Conservation (phyloP, 2,329 filamentous ascomycete genomes). For the Pyricularia sp. region DNA sequence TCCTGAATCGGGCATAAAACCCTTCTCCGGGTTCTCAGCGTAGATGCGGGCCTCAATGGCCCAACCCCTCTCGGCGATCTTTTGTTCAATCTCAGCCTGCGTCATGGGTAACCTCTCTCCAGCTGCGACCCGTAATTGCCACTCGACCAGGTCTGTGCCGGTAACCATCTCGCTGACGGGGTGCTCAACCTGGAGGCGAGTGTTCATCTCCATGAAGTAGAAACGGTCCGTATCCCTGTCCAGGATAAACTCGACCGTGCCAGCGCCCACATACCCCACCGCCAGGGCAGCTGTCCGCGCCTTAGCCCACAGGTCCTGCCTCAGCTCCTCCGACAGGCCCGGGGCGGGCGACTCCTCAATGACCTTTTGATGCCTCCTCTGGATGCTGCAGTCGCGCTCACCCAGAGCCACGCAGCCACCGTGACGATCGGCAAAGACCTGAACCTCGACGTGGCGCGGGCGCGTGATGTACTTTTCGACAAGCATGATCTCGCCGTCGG, state of each 20-base stretch:
- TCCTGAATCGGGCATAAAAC: conserved; percentile 91
- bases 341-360: conserved; percentile 84
- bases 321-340: conserved; percentile 45
- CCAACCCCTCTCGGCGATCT: conserved; percentile 68
- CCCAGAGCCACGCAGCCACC: conserved; percentile 77
- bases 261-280: conserved; percentile 80
- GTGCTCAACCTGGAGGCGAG: conserved; percentile 90
- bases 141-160: conserved; percentile 73
- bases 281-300: conserved; percentile 58
- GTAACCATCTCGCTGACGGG: conserved; percentile 73
- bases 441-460: conserved; percentile 80
- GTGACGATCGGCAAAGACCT: conserved; percentile 76
- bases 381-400: conserved; percentile 81
- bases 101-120: conserved; percentile 47
- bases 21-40: conserved; percentile 80
- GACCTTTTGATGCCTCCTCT: conserved; percentile 83
- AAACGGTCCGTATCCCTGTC: conserved; percentile 75
- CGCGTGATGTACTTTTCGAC: conserved; percentile 76
- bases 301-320: conserved; percentile 57
- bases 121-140: conserved; percentile 75
- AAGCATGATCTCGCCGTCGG: conserved; percentile 69
- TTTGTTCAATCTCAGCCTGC: conserved; percentile 57
- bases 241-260: conserved; percentile 85
- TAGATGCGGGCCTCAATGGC: conserved; percentile 96
- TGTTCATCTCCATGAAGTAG: conserved; percentile 79